Base-by-base conservation (phyloP, 805 yeast genomes). In the Pichia pseudocactophila region DNA sequence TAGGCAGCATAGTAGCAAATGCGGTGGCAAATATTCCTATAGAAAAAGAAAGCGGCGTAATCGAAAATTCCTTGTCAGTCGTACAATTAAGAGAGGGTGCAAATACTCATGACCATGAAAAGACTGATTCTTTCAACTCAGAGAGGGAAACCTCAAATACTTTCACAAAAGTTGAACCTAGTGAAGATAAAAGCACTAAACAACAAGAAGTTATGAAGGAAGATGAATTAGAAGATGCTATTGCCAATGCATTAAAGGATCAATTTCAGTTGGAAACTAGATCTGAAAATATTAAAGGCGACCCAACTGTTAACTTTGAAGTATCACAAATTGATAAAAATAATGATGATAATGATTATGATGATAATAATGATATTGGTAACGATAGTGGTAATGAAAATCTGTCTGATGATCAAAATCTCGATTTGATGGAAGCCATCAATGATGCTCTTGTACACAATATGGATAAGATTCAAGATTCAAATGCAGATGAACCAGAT, bases 161-260 rank as follows among this genome's bases (percentile, higher is more conserved):
- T 12, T 12, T 4, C 31, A n/a, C 6, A n/a, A 6, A 4, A n/a
- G 31, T 12, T 28, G 31, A 10, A 28, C 6, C 6, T 4, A 16
- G 6, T 20, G n/a, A 33, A 8, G 16, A 9, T 5, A 28, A 7
- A 28, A n/a, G 11, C 5, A 12, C 11, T 9, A 27, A 15, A 26
- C 32, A 18, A 41, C 13, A 28, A 10, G 32, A 25, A 28, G 17
- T 18, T 6, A 34, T 30, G 7, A 30, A 40, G 12, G 45, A 33
- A 12, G 25, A 17, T 4, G 38, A 42, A n/a, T 31, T 50, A 16
- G 45, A 41, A 9, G 30, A 37, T 15, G 52, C 39, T 1, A 50
- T 51, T 36, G 51, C 43, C 8, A 47, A 43, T 30, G 53, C 52
- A 3, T 38, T 51, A 9, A 18, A 27, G 15, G 35, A 34, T 28